phyloP scores from a whole-genome alignment of 768 basidiomycete genomes.

The Astraeus odoratus region DNA sequence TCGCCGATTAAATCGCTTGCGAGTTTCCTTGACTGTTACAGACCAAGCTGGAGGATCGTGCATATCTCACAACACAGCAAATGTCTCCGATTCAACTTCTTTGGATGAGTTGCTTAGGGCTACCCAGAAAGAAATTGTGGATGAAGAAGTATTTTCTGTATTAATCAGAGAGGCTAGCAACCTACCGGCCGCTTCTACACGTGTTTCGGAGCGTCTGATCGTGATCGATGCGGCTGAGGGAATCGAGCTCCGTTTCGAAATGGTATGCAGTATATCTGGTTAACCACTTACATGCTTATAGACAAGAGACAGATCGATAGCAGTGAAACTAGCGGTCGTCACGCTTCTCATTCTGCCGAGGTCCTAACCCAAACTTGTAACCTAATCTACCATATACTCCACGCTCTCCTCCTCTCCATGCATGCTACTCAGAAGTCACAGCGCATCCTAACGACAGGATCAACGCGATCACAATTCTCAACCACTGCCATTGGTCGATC shows the following conservation, averaged over 20 bases:
- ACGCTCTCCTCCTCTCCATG: constrained; percentile 55
- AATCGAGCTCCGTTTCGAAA: constrained; percentile 62
- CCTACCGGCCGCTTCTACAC: constrained; percentile 68
- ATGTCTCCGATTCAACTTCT: constrained; percentile 25
- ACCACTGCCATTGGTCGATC: constrained; percentile 25
- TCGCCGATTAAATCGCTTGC: constrained; percentile 56
- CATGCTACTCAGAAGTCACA: constrained; percentile 44
- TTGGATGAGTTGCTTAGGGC: constrained; percentile 46
- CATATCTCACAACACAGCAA: constrained; percentile 32
- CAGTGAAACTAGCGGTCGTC: constrained; percentile 13
- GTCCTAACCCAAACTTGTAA: constrained; percentile 42
- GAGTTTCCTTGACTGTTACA: constrained; percentile 43
- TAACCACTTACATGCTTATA: not conserved
- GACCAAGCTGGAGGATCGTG: constrained; percentile 27
- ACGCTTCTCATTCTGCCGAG: constrained; percentile 8
- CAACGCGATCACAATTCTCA: constrained; percentile 19
- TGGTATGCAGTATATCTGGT: constrained; percentile 40
- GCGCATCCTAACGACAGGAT: constrained; percentile 28
- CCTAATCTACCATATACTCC: constrained; percentile 59
- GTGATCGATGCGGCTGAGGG: constrained; percentile 71
- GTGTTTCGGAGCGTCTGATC: constrained; percentile 73
- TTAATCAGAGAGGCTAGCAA: constrained; percentile 72
- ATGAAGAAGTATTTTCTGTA: constrained; percentile 72
- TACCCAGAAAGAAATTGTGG: constrained; percentile 68
- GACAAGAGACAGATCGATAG: constrained; percentile 28